phyloP scores from a whole-genome alignment of 2,329 filamentous ascomycete genomes.

The Pseudocercospora fijiensis region DNA sequence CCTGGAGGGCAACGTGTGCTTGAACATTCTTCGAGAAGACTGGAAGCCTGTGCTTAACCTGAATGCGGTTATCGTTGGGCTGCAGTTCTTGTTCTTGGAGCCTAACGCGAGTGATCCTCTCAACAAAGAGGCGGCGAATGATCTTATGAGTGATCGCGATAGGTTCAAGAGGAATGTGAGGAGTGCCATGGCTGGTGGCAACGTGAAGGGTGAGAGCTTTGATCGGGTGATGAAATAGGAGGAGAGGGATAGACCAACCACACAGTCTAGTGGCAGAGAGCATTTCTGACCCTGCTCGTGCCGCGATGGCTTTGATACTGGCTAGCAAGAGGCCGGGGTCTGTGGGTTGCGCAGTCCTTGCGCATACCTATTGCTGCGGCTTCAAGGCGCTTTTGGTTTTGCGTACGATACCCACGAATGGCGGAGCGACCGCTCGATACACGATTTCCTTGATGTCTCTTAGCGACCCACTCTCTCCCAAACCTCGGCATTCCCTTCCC shows the following conservation, averaged over 20 bases:
- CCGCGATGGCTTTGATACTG: background rate
- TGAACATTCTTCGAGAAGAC: conserved; percentile 96
- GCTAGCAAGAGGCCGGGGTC: background rate
- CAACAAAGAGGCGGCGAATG: conserved; percentile 96
- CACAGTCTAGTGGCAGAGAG: background rate
- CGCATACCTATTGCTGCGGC: background rate
- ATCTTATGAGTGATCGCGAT: conserved; percentile 80
- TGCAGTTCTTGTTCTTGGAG: conserved; percentile 96
- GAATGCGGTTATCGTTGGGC: conserved; percentile 91
- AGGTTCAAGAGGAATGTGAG: conserved; percentile 89
- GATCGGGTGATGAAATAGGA: conserved; percentile 72
- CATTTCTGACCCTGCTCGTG: background rate
- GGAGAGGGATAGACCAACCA: no score
- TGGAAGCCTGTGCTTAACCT: conserved; percentile 98
- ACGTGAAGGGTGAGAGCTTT: conserved; percentile 69
- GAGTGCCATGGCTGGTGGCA: conserved; percentile 76
- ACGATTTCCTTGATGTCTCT: background rate
- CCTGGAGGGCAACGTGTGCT: conserved; percentile 92
- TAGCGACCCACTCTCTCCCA: background rate
- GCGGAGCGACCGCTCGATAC: background rate
- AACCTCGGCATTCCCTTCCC: background rate
- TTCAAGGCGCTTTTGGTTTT: background rate
- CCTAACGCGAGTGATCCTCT: conserved; percentile 96
- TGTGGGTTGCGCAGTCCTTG: background rate
- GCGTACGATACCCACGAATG: background rate